These are phyloP conservation scores for Penicillium vulpinum DNA, from an alignment of 2,329 filamentous ascomycete genomes.

Conservation along the genomic window DNA sequence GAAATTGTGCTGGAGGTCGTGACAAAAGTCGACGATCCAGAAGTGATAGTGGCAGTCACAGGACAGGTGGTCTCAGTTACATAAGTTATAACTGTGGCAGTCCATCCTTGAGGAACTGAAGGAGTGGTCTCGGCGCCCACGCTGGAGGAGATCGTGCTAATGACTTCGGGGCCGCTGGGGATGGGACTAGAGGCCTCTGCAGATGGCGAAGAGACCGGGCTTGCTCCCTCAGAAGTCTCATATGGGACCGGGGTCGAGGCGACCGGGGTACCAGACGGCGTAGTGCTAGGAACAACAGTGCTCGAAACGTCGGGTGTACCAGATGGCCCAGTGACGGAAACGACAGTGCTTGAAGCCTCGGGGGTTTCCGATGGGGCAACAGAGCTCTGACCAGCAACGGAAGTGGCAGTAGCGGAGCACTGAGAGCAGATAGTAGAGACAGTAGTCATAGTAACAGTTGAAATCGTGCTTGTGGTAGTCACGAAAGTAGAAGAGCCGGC, in stretches of 20 bases:
- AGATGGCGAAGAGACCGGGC: background rate
- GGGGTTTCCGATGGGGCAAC: background rate
- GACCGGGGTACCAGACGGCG: background rate
- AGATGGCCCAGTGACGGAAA: background rate
- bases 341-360: too few relatives aligned
- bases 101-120: conserved; percentile 15
- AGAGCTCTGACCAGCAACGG: conserved; percentile 8
- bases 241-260: background rate
- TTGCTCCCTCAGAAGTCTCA: background rate
- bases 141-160: background rate
- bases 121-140: conserved; percentile 7
- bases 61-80: conserved; percentile 36
- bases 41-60: conserved; percentile 39
- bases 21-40: conserved; percentile 52
- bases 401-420: conserved; percentile 16
- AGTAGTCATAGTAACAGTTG: conserved; percentile 44
- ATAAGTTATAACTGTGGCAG: conserved; percentile 31
- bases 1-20: conserved; percentile 60
- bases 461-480: conserved; percentile 58
- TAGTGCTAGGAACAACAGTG: background rate
- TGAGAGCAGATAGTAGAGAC: conserved; percentile 29
- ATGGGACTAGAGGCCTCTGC: background rate
- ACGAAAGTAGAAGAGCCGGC: conserved; percentile 46
- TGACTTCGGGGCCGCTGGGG: background rate
- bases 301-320: background rate